Evolutionary conservation across 2,329 filamentous ascomycete species (phyloP), one percentile per base, ranked within the genome.

Genomic region (Exophiala lecanii-corni): DNA sequence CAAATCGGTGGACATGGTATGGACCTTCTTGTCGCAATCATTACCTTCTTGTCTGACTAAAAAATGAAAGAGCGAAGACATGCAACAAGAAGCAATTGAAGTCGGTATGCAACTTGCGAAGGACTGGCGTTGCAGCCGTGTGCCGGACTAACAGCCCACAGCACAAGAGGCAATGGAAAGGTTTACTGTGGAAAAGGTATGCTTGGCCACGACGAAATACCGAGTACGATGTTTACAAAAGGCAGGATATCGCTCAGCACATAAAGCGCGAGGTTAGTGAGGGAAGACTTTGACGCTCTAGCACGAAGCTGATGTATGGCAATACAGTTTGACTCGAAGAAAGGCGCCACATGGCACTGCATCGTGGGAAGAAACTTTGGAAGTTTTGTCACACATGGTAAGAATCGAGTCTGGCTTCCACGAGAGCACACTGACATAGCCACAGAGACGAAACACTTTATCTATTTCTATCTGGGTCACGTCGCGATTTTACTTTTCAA

Each of bases 381-480:
- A 58, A 97, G 91, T 71, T 98, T 97, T 59, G 92, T 98, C 39
- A 98, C 92, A 30, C 92, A 98, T 62, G 89, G 89, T 95, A 78
- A 49, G 78, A 51, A 39, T 23, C 36, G 40, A 40, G 42, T 61
- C 52, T 16, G 43, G 19, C 1, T 9, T 17, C 4, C 5, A 5
- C 18, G n/a, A 13, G 3, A 9, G 20, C 13, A 4, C 5, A 33
- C 17, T 34, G n/a, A 6, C n/a, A 9, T 25, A 12, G 20, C 23
- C 30, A 33, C 71, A 96, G 92, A 97, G 69, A 97, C 92, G 19
- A 97, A 97, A 73, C 92, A 98, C 70, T 98, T 98, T 74, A 96
- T 98, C 66, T 98, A 98, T 74, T 98, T 98, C 74, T 98, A 98
- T 73, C 84, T 98, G 47, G 92, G 92, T 41, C 92, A 97, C 75